Evolutionary conservation across 768 basidiomycete genomes (phyloP).

Genomic region (Leccinellum luteum): DNA sequence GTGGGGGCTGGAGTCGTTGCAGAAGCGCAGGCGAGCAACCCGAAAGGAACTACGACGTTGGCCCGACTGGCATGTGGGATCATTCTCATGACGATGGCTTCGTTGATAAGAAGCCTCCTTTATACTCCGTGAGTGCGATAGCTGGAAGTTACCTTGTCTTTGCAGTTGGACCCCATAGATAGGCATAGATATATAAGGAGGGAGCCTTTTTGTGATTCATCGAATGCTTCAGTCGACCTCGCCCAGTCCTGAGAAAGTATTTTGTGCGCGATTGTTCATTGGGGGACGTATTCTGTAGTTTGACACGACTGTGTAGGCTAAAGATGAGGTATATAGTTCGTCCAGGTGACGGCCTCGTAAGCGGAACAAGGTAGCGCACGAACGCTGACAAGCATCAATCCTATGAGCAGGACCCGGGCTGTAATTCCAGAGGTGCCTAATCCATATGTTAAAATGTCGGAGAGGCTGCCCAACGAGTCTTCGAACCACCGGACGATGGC

Average conservation of each 20-base stretch:
- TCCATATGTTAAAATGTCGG: background rate
- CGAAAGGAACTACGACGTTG: background rate
- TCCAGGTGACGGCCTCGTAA: background rate
- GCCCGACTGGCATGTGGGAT: background rate
- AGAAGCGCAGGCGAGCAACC: too few relatives aligned
- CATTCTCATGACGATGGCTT: too few relatives aligned
- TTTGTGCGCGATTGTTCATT: background rate
- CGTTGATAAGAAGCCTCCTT: too few relatives aligned
- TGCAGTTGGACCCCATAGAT: background rate
- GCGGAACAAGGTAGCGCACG: background rate
- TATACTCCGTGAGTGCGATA: too few relatives aligned
- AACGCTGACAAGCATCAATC: constrained; percentile 2
- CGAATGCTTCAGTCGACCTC: background rate
- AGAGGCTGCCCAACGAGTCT: background rate
- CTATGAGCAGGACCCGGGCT: background rate
- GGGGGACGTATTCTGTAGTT: background rate
- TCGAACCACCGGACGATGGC: background rate
- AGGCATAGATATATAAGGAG: background rate
- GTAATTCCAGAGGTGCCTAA: background rate
- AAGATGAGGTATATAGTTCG: constrained; percentile 1
- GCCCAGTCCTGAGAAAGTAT: background rate
- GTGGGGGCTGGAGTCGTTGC: background rate
- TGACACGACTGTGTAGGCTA: background rate
- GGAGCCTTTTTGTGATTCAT: background rate
- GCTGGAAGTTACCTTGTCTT: background rate